Percentiles rank a stretch among this genome's conserved stretches.
Evolutionary conservation across 768 basidiomycete species (phyloP).

Genomic region (Pleurotus eryngii): DNA sequence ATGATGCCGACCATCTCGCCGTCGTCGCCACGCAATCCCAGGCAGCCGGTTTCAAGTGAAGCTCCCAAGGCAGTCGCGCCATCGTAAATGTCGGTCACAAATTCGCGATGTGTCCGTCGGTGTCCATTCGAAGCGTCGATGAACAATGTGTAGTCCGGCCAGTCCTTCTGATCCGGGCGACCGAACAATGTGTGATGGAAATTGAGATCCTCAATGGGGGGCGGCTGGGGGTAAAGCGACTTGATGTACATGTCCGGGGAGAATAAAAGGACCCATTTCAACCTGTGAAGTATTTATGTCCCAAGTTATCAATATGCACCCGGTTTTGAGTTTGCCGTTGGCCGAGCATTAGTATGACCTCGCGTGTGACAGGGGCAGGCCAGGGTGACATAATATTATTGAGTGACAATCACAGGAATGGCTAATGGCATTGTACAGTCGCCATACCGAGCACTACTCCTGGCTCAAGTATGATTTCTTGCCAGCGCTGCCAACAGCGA

Average conservation of each 20-base stretch:
- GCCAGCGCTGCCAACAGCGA: background rate
- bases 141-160: conserved; percentile 54
- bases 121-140: conserved; percentile 54
- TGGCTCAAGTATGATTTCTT: background rate
- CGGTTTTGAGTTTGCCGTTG: background rate
- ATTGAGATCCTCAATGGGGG: conserved; percentile 48
- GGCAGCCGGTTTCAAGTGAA: conserved; percentile 47
- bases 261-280: background rate
- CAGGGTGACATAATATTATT: too few relatives aligned
- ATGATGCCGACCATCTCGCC: conserved; percentile 67
- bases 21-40: conserved; percentile 44
- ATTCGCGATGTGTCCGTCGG: conserved; percentile 42
- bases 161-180: conserved; percentile 50
- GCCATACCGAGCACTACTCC: background rate
- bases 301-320: background rate
- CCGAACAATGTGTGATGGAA: conserved; percentile 51
- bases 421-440: background rate
- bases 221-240: conserved; percentile 54
- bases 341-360: background rate
- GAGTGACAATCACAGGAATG: background rate
- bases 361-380: background rate
- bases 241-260: conserved; percentile 45
- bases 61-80: conserved; percentile 55
- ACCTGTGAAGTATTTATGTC: background rate
- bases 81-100: conserved; percentile 47